Evolutionary conservation across 2,329 filamentous ascomycete species (phyloP), one percentile per base, ranked within the genome.

Genomic region (Phialophora macrospora): DNA sequence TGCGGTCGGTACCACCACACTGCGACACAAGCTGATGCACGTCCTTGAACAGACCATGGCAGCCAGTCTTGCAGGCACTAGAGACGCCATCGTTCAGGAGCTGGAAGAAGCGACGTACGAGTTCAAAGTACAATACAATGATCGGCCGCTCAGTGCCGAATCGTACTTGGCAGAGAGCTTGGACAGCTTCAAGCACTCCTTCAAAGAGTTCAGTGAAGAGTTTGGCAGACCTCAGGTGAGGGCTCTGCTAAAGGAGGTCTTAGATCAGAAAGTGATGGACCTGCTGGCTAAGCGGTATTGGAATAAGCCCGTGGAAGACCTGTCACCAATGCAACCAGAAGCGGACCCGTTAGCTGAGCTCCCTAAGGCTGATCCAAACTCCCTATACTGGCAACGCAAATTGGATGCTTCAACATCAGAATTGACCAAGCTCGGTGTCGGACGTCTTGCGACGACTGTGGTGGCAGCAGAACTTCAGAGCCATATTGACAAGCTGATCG

Each of bases 71-170:
- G 91, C 95, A 72, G 88, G 88, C 62, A 99, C 95, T 3, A 91
- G 91, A 72, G 92, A 97, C 75, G 92, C 93, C 9, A 97, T 99
- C 71, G 90, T 90, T 68, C 92, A 97, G 76, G 95, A 99, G 77
- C 86, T 99, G 0, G 94, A 97, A 74, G 95, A 99, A 78, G 93
- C 95, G 2, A 94, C 92, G 0, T 99, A 99, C 75, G 94, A 99
- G 78, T 99, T 97, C 84, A 99, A 99, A 77, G 95, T 99, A 4
- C 96, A 99, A 77, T 99, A 99, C 80, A 99, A 99, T 74, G 95
- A 99, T 76, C 88, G 95, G 6, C 92, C 94, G 1, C 82, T 99
- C 41, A 97, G 92, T 58, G 95, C 95, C 1, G 95, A 99, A 76
- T 97, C 94, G 3, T 99, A 99, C 75, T 85, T 99, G 46, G 95